Evolutionary conservation across 1,284 basidiomycete species (phyloP), one percentile per base, ranked within the genome.

Genomic region (Heterobasidion occidentale): DNA sequence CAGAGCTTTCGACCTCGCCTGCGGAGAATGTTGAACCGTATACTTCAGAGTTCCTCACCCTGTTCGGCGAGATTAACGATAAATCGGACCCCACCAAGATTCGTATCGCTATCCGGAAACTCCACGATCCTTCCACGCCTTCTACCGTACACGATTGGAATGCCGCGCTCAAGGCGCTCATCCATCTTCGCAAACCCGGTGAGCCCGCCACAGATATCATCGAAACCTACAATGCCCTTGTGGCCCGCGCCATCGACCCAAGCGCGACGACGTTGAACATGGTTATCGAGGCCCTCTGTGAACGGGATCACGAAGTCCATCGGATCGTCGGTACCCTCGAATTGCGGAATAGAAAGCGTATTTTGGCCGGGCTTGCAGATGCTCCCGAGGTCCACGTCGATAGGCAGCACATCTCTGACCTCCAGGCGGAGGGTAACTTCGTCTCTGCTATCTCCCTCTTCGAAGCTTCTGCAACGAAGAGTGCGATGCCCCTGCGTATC

Each of bases 191-290:
- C 56, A 56, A 62, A 19, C 60, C 66, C 12, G 84, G 83, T 14
- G 78, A 84, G 60, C 79, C 83, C 5, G 76, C 92, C 45, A 72
- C 76, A 0, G 67, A 78, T 45, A 72, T 94, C 51, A 71, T 90
- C 59, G 80, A 86, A 57, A 77, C 84, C 5, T 96, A 96, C 75
- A 83, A 90, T 63, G 77, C 84, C 56, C 84, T 95, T 78, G 71
- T 93, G 50, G 71, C 77, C n/a, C 74, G 74, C 47, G 81, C 83
- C 20, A 66, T 94, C 12, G 66, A 80, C 0, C 92, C 94, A 15
- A 86, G 87, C 61, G 64, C 74, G 11, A 65, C 70, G 44, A 94
- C 92, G 0, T 94, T 92, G 66, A 68, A 76, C n/a, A 71, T 73
- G 38, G 76, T 95, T 53, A 84, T 97, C 59, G 67, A 71, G 1